Base-by-base conservation (phyloP, 352 stramenopile genomes). In the Globisporangium megalacanthum region DNA sequence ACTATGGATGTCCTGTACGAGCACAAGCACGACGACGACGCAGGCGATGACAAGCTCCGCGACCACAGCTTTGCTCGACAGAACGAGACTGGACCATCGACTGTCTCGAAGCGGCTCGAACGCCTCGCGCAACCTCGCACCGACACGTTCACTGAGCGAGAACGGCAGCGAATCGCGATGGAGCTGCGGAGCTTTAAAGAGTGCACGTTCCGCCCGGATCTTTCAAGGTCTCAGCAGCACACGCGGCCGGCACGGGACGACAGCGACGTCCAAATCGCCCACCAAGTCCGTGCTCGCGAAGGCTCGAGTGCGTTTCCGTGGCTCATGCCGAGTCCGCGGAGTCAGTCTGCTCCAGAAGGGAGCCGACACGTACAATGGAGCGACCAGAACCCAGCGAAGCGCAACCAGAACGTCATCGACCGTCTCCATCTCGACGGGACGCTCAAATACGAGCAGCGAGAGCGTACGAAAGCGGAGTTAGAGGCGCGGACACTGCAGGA, bases 201-300 rank as follows among this genome's bases (percentile, higher is more conserved):
- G 52, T 91, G 80, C 50, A 90, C 80, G 6, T 93, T 91, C 57
- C 75, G 62, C 29, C 83, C 83, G 13, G 79, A 82, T 37, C 58
- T 69, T 4, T 51, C 52, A 33, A 77, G 76, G 33, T 62, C 52
- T 22, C n/a, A 51, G n/a, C 11, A 25, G 2, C 37, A 13, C 35
- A 22, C 33, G 19, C 14, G 1, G 25, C 25, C 4, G 25, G 1
- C 9, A 9, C 4, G 7, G 5, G 8, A 36, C n/a, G 44, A 42
- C 48, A 29, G 15, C 44, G 44, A 33, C n/a, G 17, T 15, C n/a
- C 6, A 25, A 31, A n/a, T 10, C n/a, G 29, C 5, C 36, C 8
- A 42, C 37, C 33, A 47, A 47, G 35, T 9, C 14, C 33, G 20
- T 36, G n/a, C 58, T 49, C 48, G 52, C 35, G 10, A 52, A 13